phyloP scores from a whole-genome alignment of 148 eudicot species.

The Rhododendron williamsianum region DNA sequence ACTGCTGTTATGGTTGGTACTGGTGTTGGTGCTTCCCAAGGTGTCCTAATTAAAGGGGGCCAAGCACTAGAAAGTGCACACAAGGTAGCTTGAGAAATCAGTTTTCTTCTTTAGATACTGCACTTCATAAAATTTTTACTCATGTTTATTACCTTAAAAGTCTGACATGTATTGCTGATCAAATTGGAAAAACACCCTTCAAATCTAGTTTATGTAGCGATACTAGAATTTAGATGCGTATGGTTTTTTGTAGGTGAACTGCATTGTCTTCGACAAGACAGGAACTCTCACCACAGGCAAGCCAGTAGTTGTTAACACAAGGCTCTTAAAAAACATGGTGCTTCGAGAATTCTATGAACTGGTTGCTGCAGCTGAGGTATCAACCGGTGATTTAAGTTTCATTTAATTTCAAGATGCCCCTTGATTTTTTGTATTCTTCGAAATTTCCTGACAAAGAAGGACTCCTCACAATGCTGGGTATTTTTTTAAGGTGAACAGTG shows the following conservation, averaged over 20 bases:
- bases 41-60: constrained; percentile 96
- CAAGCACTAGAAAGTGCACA: constrained; percentile 93
- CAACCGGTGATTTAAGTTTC: background rate
- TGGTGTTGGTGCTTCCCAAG: constrained; percentile 98
- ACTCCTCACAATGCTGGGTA: too few relatives aligned
- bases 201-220: background rate
- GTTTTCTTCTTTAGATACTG: background rate
- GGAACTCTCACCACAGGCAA: constrained; percentile 85
- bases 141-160: background rate
- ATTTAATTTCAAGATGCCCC: background rate
- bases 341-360: constrained; percentile 66
- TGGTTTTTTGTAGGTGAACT: background rate
- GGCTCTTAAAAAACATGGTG: constrained; percentile 54
- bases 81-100: constrained; percentile 40
- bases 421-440: background rate
- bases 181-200: background rate
- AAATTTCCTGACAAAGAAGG: background rate
- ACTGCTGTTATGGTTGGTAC: constrained; percentile 99
- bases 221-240: background rate
- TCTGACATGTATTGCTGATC: background rate
- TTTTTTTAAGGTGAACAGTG: background rate
- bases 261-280: constrained; percentile 88
- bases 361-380: constrained; percentile 90
- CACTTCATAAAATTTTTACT: background rate
- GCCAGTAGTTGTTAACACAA: constrained; percentile 76